Evolutionary conservation across 2,329 filamentous ascomycete species (phyloP).

Genomic region (Pleomassaria siparia): DNA sequence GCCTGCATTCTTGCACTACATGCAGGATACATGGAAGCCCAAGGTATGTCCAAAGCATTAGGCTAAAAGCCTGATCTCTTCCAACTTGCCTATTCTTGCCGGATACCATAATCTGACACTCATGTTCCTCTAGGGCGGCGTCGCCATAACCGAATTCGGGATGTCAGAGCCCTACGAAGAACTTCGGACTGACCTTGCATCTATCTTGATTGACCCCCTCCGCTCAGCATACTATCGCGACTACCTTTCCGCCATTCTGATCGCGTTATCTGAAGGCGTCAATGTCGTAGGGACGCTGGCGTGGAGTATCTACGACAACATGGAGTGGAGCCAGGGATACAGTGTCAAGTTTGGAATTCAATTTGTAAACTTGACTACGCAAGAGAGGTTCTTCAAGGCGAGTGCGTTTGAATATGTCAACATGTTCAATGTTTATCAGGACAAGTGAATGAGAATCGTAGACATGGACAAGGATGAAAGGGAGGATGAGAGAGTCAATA

Average conservation of each 20-base stretch:
- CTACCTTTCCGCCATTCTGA: conserved; percentile 38
- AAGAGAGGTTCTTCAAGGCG: conserved; percentile 41
- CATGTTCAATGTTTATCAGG: conserved; percentile 31
- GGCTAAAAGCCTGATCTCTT: conserved; percentile 5
- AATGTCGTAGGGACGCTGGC: conserved; percentile 40
- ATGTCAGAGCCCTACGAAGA: conserved; percentile 41
- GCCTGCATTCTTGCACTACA: conserved; percentile 35
- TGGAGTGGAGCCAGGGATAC: conserved; percentile 39
- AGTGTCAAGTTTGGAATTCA: conserved; percentile 40
- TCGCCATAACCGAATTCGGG: conserved; percentile 42
- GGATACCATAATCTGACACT: background rate
- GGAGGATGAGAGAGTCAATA: conserved; percentile 3
- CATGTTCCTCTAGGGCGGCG: conserved; percentile 15
- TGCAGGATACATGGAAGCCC: conserved; percentile 36
- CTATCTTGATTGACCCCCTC: conserved; percentile 34
- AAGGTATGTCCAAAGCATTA: conserved; percentile 3
- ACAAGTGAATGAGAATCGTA: conserved; percentile 14
- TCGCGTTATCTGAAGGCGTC: conserved; percentile 38
- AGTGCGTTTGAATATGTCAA: conserved; percentile 43
- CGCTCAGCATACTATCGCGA: conserved; percentile 35
- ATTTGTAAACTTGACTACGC: conserved; percentile 43
- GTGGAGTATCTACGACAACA: conserved; percentile 43
- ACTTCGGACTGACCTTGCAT: conserved; percentile 27
- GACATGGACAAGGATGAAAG: background rate
- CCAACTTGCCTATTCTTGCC: background rate